Evolutionary conservation across 2,329 filamentous ascomycete species (phyloP), one percentile per base, ranked within the genome.

Genomic region (Pestalotiopsis sp.): DNA sequence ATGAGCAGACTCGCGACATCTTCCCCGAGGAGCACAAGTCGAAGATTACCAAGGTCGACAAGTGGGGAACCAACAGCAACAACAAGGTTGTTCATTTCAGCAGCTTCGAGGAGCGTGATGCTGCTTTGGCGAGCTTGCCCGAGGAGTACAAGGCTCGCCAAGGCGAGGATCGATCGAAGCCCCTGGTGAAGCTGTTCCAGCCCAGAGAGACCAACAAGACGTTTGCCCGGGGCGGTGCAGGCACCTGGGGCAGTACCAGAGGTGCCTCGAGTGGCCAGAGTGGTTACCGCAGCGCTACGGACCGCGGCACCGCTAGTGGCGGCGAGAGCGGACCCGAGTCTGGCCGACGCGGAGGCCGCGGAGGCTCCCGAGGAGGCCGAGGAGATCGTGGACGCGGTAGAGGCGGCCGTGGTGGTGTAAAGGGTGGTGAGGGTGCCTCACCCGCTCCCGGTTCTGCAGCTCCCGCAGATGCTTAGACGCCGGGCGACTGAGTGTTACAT

Each of bases 31-130:
- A 97, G 75, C 94, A 98, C 77, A 91, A 90, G 77, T 78, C 88
- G 39, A 98, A 97, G 83, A 93, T 98, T 72, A 81, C 89, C 67
- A 91, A 91, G 81, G 86, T 95, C 64, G 91, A 94, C 76, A 95
- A 93, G 81, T 93, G 90, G 84, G 91, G 91, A 49, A 90, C 90
- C 76, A 90, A 90, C 20, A 76, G 74, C 64, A 78, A 79, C 70
- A 94, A 94, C 83, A 95, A 92, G 82, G 93, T 97, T 64, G 94
- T 93, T 31, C 91, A 95, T 72, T 98, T 98, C 83, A 90, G 91
- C 77, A 93, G 87, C 2, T 77, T 85, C 3, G 92, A 97, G 73
- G 93, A 97, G 64, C 93, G 95, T 76, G 93, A 95, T 74, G 89
- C 87, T 41, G 93, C 94, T 41, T 87, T 97, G 76, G 88, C 90